Base-by-base conservation (phyloP, 2,329 filamentous ascomycete genomes). In the Periglandula ipomoeae region DNA sequence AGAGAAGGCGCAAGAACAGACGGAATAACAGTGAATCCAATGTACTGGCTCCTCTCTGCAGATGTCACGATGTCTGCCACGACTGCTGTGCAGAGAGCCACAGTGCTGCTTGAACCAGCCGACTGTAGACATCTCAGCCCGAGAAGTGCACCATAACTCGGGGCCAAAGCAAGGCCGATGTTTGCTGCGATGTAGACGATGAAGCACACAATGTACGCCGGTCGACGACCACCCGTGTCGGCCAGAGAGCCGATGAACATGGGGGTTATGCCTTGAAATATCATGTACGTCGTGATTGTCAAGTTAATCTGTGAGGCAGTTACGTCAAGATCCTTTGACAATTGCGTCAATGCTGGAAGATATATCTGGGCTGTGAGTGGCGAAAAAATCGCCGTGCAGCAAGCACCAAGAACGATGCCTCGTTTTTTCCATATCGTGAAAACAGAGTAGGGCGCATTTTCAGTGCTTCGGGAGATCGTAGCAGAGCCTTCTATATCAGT, bases 51-150 rank as follows among this genome's bases (percentile, higher is more conserved):
- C 50, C 84, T 68, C 58, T 87, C 82, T 0, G 74, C 74, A 2
- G 75, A 75, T 0, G 80, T 83, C 10, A 77, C 70, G 6, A 84
- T 68, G 58, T 88, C 84, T 0, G 78, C 78, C 1, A 87, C 73
- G 0, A 86, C 75, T 0, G 76, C 82, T 24, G 63, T 65, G 24
- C 66, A 68, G 3, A 87, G 66, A 0, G 82, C 75, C 4, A 85
- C 69, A 0, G 80, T 84, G 2, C 75, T 75, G 48, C 74, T 78
- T 37, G 73, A 79, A 0, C 81, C 79, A 0, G 74, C 71, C 5
- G 73, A 78, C 56, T 84, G 80, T 2, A 82, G 57, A 55, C 72
- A 75, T 3, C 80, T 67, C 4, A 82, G 61, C 1, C 76, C 66
- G 5, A 84, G 55, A 3, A 84, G 62, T 0, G 75, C 67, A 0